Percentiles rank a stretch among this genome's conserved stretches.
These are phyloP conservation scores for Phaeosphaeriaceae sp. DNA, from an alignment of 2,329 filamentous ascomycete genomes.

Conservation along the genomic window DNA sequence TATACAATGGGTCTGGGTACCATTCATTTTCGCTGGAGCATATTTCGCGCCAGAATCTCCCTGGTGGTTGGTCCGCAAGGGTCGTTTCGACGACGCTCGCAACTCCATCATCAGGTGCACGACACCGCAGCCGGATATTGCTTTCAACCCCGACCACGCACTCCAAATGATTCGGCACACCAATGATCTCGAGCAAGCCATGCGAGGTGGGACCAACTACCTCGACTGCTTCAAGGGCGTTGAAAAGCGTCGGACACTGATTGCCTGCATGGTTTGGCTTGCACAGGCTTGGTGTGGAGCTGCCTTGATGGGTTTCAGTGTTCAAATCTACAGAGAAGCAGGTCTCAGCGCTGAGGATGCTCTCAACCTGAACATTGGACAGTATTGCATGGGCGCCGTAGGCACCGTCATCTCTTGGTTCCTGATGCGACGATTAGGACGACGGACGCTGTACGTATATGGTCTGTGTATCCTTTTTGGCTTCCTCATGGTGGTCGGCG, in stretches of 20 bases:
- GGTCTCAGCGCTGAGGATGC: slow-evolving; percentile 1
- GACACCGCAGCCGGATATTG: slow-evolving; percentile 45
- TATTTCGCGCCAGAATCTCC: slow-evolving; percentile 60
- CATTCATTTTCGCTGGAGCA: slow-evolving; percentile 16
- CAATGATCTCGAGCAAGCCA: slow-evolving; percentile 74
- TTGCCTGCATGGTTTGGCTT: slow-evolving; percentile 59
- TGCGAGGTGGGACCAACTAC: slow-evolving; percentile 71
- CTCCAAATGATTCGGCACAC: slow-evolving; percentile 79
- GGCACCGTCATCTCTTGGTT: slow-evolving; percentile 77
- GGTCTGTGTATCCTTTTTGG: slow-evolving; percentile 69
- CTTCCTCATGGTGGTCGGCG: slow-evolving; percentile 78
- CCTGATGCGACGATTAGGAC: slow-evolving; percentile 78
- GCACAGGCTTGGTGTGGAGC: slow-evolving; percentile 47
- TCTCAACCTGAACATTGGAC: slow-evolving; percentile 21
- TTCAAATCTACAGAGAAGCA: slow-evolving; percentile 3
- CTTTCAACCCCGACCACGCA: slow-evolving; percentile 56
- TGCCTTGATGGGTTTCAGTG: slow-evolving; percentile 30
- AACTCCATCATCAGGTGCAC: slow-evolving; percentile 55
- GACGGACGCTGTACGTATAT: slow-evolving; percentile 74
- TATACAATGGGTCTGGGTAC: slow-evolving; percentile 76
- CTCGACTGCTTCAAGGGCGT: slow-evolving; percentile 81
- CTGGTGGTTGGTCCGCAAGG: slow-evolving; percentile 55
- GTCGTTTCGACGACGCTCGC: slow-evolving; percentile 51
- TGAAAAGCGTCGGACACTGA: slow-evolving; percentile 79
- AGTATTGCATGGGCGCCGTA: slow-evolving; percentile 32